These are phyloP conservation scores for Suhomyces faveliae DNA, from an alignment of 805 yeast genomes.

Conservation along the genomic window DNA sequence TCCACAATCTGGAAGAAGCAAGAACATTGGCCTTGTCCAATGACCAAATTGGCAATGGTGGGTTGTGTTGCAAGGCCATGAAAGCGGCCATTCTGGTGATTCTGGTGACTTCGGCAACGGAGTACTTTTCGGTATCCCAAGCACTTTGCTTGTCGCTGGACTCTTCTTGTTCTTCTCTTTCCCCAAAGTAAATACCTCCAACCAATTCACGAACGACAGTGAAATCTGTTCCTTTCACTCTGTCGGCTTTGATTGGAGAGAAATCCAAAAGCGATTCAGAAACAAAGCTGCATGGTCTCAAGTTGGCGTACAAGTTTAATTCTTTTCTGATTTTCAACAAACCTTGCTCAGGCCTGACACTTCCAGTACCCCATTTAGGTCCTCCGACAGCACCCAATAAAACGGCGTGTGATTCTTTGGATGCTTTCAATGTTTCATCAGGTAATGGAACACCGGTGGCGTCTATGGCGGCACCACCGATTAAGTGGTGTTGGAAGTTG, in stretches of 20 bases:
- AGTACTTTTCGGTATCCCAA: slow-evolving; percentile 89
- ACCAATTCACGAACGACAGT: slow-evolving; percentile 94
- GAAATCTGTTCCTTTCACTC: slow-evolving; percentile 88
- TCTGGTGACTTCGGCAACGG: slow-evolving; percentile 90
- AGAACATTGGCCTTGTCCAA: slow-evolving; percentile 96
- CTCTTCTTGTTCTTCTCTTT: slow-evolving; percentile 88
- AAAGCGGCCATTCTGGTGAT: slow-evolving; percentile 98
- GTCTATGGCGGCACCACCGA: slow-evolving; percentile 98
- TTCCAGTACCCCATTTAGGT: slow-evolving; percentile 98
- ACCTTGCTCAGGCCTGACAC: slow-evolving; percentile 97
- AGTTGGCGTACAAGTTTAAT: slow-evolving; percentile 88
- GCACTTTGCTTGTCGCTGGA: slow-evolving; percentile 64
- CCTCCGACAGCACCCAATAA: slow-evolving; percentile 98
- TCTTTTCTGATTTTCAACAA: slow-evolving; percentile 91
- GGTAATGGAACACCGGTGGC: slow-evolving; percentile 93
- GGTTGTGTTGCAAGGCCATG: slow-evolving; percentile 87
- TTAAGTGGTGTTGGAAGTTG: slow-evolving; percentile 77
- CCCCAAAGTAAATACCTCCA: slow-evolving; percentile 98
- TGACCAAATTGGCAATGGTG: slow-evolving; percentile 95
- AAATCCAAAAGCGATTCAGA: slow-evolving; percentile 79
- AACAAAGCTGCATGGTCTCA: slow-evolving; percentile 94
- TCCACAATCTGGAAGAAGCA: slow-evolving; percentile 95
- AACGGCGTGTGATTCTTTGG: slow-evolving; percentile 91
- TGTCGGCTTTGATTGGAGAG: slow-evolving; percentile 83
- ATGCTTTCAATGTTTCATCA: slow-evolving; percentile 76